These are phyloP conservation scores for Aspergillus heteromorphus DNA, from an alignment of 495 filamentous ascomycete genomes.

Conservation along the genomic window DNA sequence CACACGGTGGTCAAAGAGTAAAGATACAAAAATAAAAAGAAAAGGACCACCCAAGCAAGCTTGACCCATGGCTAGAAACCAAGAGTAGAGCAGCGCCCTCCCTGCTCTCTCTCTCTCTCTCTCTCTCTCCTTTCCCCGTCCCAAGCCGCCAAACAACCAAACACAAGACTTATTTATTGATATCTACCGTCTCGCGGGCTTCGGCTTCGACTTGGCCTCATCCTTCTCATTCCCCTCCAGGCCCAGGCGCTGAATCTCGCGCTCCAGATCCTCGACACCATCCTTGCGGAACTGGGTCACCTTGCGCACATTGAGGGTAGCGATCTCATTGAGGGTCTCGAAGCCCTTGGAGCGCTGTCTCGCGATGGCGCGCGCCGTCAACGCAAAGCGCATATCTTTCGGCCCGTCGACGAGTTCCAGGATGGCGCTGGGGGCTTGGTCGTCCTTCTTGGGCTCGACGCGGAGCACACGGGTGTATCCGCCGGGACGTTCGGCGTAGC, in stretches of 20 bases:
- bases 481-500: conserved; percentile 76
- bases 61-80: too few relatives aligned
- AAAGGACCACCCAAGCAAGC: not conserved
- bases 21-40: not conserved
- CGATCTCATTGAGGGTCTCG: conserved; percentile 59
- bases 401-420: conserved; percentile 96
- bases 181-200: conserved; percentile 8
- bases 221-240: conserved; percentile 11
- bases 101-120: not conserved
- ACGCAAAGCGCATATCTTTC: conserved; percentile 88
- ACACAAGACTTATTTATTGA: not conserved
- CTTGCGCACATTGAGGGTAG: conserved; percentile 71
- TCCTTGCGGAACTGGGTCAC: conserved; percentile 70
- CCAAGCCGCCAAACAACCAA: not conserved
- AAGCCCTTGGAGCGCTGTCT: conserved; percentile 47
- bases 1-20: not conserved
- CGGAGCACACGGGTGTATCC: conserved; percentile 93
- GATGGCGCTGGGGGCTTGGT: conserved; percentile 83
- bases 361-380: conserved; percentile 78
- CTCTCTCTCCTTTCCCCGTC: not conserved
- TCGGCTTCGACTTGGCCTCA: conserved; percentile 3
- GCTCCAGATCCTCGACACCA: conserved; percentile 63
- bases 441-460: conserved; percentile 66
- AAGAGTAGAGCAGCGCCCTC: too few relatives aligned
- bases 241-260: conserved; percentile 61